Percentiles rank a stretch among this genome's conserved stretches.
phyloP scores from a whole-genome alignment of 805 yeast genomes.

The Metschnikowia gelsemii region DNA sequence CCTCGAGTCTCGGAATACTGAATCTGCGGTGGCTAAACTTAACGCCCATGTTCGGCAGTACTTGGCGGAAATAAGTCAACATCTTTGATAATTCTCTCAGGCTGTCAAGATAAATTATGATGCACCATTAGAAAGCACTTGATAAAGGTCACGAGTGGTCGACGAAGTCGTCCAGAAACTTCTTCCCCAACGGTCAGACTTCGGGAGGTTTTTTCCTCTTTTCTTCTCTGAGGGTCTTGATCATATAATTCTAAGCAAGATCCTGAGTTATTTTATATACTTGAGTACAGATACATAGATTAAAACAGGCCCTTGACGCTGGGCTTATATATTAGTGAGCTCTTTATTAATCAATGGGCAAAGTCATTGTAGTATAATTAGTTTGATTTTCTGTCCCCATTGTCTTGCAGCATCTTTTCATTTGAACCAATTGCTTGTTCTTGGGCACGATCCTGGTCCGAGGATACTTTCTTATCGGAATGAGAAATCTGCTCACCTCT shows the following conservation, averaged over 20 bases:
- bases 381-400: neutral
- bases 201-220: too few relatives aligned
- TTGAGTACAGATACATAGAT: neutral
- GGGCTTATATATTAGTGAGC: neutral
- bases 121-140: too few relatives aligned
- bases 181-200: too few relatives aligned
- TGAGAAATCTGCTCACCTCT: constrained; percentile 14
- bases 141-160: too few relatives aligned
- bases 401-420: neutral
- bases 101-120: too few relatives aligned
- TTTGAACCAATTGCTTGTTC: neutral
- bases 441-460: too few relatives aligned
- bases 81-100: too few relatives aligned
- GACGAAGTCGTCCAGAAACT: too few relatives aligned
- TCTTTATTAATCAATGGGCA: neutral
- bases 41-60: constrained; percentile 56
- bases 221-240: too few relatives aligned
- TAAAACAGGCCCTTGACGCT: neutral
- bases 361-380: neutral
- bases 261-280: too few relatives aligned
- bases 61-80: constrained; percentile 47
- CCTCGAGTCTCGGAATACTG: constrained; percentile 51
- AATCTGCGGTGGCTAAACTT: constrained; percentile 52
- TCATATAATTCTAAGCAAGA: too few relatives aligned
- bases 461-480: constrained; percentile 6